Conservation (phyloP, 2,329 filamentous ascomycete genomes). For the Penicillium crustosum region DNA sequence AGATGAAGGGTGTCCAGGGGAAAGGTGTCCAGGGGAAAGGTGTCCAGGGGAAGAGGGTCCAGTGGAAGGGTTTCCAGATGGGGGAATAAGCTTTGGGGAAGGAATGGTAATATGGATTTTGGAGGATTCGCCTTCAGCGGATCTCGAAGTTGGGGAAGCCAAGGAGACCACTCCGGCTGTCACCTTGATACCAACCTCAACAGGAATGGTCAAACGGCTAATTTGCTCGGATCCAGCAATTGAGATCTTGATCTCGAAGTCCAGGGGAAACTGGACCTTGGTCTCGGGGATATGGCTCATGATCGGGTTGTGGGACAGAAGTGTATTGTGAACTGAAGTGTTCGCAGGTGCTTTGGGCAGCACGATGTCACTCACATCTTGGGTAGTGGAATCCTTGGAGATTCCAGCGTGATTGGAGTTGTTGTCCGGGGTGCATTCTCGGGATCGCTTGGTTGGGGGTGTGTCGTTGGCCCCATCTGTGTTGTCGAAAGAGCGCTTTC, state of each 20-base stretch:
- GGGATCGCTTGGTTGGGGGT: slow-evolving; percentile 44
- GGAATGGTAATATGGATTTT: not conserved
- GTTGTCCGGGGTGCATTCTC: slow-evolving; percentile 38
- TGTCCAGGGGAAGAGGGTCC: not conserved
- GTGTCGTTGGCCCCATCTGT: slow-evolving; percentile 30
- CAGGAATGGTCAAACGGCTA: not conserved
- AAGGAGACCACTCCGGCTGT: not conserved
- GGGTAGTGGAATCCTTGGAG: not conserved
- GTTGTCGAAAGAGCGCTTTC: slow-evolving; percentile 38
- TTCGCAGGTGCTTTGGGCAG: not conserved
- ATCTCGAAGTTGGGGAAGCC: not conserved
- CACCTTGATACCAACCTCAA: not conserved
- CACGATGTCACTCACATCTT: slow-evolving; percentile 1
- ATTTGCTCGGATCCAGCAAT: not conserved
- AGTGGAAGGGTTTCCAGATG: not conserved
- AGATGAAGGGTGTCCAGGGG: not conserved
- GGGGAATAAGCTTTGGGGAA: not conserved
- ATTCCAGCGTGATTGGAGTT: slow-evolving; percentile 11
- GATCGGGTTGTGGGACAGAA: not conserved
- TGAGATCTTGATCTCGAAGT: not conserved
- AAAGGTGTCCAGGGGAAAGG: not conserved
- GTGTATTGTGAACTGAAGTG: not conserved
- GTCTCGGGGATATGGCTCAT: not conserved
- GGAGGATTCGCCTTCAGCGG: not conserved
- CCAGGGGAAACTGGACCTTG: not conserved